Evolutionary conservation across 805 yeast genomes (phyloP).

Genomic region (Teunomyces barrocoloradensis): DNA sequence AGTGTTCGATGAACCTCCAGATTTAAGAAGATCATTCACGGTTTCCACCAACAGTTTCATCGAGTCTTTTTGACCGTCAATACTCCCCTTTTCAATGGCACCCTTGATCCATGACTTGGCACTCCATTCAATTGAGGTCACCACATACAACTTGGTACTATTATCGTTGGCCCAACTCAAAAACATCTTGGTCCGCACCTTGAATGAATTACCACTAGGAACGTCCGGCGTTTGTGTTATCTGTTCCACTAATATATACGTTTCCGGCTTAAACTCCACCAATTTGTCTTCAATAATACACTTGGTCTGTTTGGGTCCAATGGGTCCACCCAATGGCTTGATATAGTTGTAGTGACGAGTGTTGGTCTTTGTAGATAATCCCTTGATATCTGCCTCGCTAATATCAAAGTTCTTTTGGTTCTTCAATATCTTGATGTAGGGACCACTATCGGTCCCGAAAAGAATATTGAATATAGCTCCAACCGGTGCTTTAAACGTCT

Average conservation of each 20-base stretch:
- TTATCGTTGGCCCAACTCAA: constrained; percentile 73
- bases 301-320: constrained; percentile 91
- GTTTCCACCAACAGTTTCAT: constrained; percentile 50
- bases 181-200: constrained; percentile 68
- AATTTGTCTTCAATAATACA: constrained; percentile 58
- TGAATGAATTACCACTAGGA: constrained; percentile 84
- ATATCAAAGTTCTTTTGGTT: constrained; percentile 26
- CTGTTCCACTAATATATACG: constrained; percentile 57
- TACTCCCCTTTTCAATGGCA: constrained; percentile 81
- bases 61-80: constrained; percentile 72
- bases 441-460: constrained; percentile 57
- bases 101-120: constrained; percentile 91
- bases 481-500: constrained; percentile 63
- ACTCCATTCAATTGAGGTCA: constrained; percentile 84
- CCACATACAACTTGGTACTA: constrained; percentile 55
- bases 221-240: constrained; percentile 86
- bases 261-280: constrained; percentile 49
- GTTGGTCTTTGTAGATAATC: constrained; percentile 35
- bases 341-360: constrained; percentile 62
- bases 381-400: constrained; percentile 25
- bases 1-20: constrained; percentile 10
- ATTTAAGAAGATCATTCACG: constrained; percentile 38
- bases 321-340: constrained; percentile 72
- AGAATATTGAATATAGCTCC: constrained; percentile 70
- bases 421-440: constrained; percentile 38